Evolutionary conservation across 1,139 yeast genomes (phyloP).

Genomic region (Pichia sp.): DNA sequence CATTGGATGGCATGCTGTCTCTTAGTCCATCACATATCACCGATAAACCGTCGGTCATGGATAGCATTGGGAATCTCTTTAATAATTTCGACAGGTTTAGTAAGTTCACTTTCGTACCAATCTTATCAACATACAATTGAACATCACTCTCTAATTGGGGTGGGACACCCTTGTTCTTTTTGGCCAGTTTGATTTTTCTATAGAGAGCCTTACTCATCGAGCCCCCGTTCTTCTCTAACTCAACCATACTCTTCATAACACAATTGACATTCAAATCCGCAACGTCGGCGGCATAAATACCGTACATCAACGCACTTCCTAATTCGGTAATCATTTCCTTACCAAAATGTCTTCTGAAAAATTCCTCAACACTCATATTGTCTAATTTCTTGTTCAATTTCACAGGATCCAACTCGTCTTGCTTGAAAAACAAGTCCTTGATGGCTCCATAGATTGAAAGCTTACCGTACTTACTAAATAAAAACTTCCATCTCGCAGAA

Average conservation of each 20-base stretch:
- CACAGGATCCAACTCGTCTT: constrained; percentile 14
- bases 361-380: constrained; percentile 46
- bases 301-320: constrained; percentile 81
- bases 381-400: not conserved
- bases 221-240: constrained; percentile 59
- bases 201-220: constrained; percentile 42
- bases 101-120: constrained; percentile 39
- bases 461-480: constrained; percentile 40
- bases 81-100: constrained; percentile 36
- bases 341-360: constrained; percentile 71
- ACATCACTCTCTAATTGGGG: constrained; percentile 14
- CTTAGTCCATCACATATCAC: constrained; percentile 42
- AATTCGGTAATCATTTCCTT: constrained; percentile 56
- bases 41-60: constrained; percentile 50
- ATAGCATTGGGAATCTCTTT: constrained; percentile 46
- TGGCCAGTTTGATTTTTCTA: constrained; percentile 10
- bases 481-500: constrained; percentile 39
- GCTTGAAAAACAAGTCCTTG: constrained; percentile 42
- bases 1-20: constrained; percentile 40
- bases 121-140: constrained; percentile 34
- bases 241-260: constrained; percentile 50
- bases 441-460: constrained; percentile 38
- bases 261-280: constrained; percentile 62
- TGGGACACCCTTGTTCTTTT: not conserved
- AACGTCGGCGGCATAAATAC: constrained; percentile 89